phyloP scores from a whole-genome alignment of 2,329 filamentous ascomycete genomes.

The Aulographum hederae region DNA sequence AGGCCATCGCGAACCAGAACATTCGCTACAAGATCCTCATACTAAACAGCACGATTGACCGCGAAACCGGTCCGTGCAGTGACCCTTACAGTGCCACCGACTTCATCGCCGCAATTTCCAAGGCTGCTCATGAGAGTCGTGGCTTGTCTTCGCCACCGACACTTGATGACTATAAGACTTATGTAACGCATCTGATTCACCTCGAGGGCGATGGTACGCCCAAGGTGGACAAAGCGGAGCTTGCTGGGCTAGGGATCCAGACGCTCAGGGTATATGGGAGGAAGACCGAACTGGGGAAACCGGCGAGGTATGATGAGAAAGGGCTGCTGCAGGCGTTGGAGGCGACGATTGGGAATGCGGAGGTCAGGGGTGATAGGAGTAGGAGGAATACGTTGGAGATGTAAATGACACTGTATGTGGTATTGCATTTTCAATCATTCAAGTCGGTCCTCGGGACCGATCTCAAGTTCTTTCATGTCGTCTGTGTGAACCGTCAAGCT shows the following conservation, averaged over 20 bases:
- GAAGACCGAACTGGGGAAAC: conserved; percentile 30
- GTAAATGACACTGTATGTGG: background rate
- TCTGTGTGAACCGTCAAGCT: no score
- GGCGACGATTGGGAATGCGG: conserved; percentile 53
- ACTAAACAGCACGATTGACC: conserved; percentile 66
- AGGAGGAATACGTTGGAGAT: conserved; percentile 39
- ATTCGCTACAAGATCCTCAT: conserved; percentile 62
- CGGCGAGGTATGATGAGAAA: conserved; percentile 55
- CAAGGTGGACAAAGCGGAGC: conserved; percentile 44
- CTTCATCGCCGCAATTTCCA: conserved; percentile 64
- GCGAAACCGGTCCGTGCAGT: conserved; percentile 60
- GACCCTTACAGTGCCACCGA: conserved; percentile 55
- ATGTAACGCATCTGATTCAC: conserved; percentile 73
- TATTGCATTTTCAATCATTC: no score
- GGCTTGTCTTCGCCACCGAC: conserved; percentile 13
- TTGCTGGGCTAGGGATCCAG: conserved; percentile 55
- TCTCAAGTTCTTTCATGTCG: no score
- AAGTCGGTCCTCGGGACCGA: no score
- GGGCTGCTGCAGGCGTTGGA: conserved; percentile 60
- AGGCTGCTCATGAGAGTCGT: conserved; percentile 38
- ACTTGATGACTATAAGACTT: conserved; percentile 37
- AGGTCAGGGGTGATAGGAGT: conserved; percentile 30
- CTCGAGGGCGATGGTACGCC: conserved; percentile 56
- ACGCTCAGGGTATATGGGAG: conserved; percentile 61
- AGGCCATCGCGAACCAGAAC: conserved; percentile 34